Conservation (phyloP, 768 basidiomycete genomes). For the Thelephora aurantiotincta region DNA sequence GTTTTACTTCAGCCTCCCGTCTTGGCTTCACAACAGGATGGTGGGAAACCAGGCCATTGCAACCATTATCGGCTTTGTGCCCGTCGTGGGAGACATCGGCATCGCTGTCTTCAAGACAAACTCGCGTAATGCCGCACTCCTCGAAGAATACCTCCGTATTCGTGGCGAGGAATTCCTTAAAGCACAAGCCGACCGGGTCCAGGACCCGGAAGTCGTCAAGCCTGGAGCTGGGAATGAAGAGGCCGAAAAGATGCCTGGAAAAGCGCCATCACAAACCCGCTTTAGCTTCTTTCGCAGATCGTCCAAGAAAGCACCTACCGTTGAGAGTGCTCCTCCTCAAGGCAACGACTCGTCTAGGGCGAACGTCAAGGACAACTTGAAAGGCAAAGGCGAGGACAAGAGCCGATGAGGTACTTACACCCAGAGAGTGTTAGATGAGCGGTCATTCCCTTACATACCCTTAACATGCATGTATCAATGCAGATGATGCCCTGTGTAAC, state of each 20-base stretch:
- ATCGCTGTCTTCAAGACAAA: conserved; percentile 79
- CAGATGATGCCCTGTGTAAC: no score
- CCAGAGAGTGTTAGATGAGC: no score
- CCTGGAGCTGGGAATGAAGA: conserved; percentile 37
- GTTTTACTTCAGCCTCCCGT: conserved; percentile 23
- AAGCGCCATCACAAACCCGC: conserved; percentile 1
- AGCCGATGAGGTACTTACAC: no score
- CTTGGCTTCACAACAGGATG: conserved; percentile 64
- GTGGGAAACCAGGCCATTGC: conserved; percentile 61
- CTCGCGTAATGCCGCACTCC: conserved; percentile 71
- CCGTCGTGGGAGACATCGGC: conserved; percentile 61
- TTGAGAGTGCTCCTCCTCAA: no score
- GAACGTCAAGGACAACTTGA: no score
- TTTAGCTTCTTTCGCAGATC: conserved; percentile 13
- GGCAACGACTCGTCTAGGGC: no score
- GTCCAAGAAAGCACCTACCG: conserved; percentile 16
- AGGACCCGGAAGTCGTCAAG: conserved; percentile 30
- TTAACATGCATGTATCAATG: no score
- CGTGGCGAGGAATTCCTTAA: conserved; percentile 64
- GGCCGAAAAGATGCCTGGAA: conserved; percentile 20
- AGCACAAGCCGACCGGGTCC: conserved; percentile 23
- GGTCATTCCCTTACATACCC: no score
- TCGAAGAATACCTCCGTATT: conserved; percentile 74
- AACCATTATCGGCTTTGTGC: conserved; percentile 50
- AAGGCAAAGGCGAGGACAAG: no score